These are phyloP conservation scores for Blastobotrys capitulatus DNA, from an alignment of 1,139 yeast species.

Conservation along the genomic window DNA sequence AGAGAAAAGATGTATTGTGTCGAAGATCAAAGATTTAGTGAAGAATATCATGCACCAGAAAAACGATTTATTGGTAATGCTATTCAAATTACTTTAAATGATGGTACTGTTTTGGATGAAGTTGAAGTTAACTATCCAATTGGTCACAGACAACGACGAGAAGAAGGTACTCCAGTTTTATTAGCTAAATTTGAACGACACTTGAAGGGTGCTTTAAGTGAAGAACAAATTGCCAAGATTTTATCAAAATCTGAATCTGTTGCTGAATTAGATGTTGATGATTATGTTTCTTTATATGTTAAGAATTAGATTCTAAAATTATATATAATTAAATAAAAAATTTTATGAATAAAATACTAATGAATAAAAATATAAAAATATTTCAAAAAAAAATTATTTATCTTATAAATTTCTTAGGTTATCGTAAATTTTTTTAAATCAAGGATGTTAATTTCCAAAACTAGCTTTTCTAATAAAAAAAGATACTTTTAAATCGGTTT, in stretches of 20 bases:
- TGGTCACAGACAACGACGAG: slow-evolving; percentile 53
- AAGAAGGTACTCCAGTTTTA: slow-evolving; percentile 53
- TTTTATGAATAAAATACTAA: neutral
- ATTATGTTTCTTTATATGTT: slow-evolving; percentile 43
- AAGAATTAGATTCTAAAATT: neutral
- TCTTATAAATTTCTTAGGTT: no score
- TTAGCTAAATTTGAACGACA: slow-evolving; percentile 47
- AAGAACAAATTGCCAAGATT: slow-evolving; percentile 37
- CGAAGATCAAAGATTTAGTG: slow-evolving; percentile 44
- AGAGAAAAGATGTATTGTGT: slow-evolving; percentile 52
- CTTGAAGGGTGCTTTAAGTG: slow-evolving; percentile 41
- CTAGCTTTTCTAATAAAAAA: no score
- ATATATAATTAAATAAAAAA: neutral
- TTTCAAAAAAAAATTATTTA: no score
- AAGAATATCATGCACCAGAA: slow-evolving; percentile 50
- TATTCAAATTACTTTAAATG: slow-evolving; percentile 44
- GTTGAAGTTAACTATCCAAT: slow-evolving; percentile 52
- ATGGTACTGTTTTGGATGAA: slow-evolving; percentile 49
- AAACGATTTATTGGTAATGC: slow-evolving; percentile 56
- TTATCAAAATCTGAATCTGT: slow-evolving; percentile 35
- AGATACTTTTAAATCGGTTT: no score
- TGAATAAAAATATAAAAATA: no score
- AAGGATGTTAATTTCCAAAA: no score
- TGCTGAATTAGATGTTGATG: slow-evolving; percentile 43
- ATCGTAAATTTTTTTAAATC: no score